Percentiles rank a stretch among this genome's conserved stretches.
Evolutionary conservation across 179 eudicot species (phyloP).

Genomic region (Actinidia arguta): DNA sequence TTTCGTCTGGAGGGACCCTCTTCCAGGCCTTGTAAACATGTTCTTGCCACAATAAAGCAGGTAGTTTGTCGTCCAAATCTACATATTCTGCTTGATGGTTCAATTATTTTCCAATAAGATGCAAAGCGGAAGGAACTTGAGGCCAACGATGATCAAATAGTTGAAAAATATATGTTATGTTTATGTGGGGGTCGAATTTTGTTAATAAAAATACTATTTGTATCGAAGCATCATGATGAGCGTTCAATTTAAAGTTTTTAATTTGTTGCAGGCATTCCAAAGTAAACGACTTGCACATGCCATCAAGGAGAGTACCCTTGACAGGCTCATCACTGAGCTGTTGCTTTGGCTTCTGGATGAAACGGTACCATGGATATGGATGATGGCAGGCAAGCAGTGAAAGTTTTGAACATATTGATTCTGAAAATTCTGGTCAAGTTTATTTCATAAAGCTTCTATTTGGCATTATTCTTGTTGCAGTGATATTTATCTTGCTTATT

Average conservation of each 20-base stretch:
- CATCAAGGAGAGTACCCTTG: conserved; percentile 83
- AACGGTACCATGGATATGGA: conserved; percentile 95
- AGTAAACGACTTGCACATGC: conserved; percentile 87
- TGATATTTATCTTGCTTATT: neutral
- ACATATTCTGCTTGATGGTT: conserved; percentile 12
- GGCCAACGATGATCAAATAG: neutral
- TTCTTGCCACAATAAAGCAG: conserved; percentile 96
- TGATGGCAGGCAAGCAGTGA: conserved; percentile 94
- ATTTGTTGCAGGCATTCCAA: conserved; percentile 77
- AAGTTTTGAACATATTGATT: conserved; percentile 94
- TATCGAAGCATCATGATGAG: neutral
- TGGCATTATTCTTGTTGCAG: neutral
- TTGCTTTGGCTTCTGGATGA: conserved; percentile 99
- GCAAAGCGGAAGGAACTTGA: neutral
- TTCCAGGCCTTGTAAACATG: conserved; percentile 99
- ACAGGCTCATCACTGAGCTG: conserved; percentile 85
- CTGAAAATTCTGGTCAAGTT: conserved; percentile 81
- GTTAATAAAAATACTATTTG: too few relatives aligned
- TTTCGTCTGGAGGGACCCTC: conserved; percentile 91
- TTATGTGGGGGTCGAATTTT: too few relatives aligned
- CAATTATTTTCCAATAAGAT: neutral
- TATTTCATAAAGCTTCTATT: neutral
- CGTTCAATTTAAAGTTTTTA: neutral
- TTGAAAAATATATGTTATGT: too few relatives aligned
- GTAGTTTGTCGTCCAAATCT: conserved; percentile 32